Evolutionary conservation across 2,329 filamentous ascomycete genomes (phyloP).

Genomic region (Fusarium nanum): DNA sequence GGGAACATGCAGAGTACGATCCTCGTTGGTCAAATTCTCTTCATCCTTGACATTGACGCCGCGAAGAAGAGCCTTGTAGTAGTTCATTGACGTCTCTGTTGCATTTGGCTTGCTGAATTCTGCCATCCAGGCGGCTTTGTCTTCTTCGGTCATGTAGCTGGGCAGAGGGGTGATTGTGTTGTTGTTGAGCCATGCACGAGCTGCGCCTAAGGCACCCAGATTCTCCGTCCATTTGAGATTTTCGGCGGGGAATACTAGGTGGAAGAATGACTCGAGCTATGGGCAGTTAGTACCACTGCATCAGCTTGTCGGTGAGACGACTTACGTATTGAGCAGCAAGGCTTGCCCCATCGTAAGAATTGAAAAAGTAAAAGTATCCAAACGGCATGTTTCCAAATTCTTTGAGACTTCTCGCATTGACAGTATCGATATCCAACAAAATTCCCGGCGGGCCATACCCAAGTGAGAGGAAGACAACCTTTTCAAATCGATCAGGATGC

Average conservation of each 20-base stretch:
- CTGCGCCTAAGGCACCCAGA: constrained; percentile 20
- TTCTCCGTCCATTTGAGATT: constrained; percentile 9
- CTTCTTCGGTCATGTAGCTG: constrained; percentile 14
- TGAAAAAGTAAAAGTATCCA: constrained; percentile 41
- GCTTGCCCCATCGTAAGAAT: constrained; percentile 26
- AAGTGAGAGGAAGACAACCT: constrained; percentile 14
- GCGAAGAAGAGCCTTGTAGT: constrained; percentile 35
- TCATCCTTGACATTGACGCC: constrained; percentile 31
- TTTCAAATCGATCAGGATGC: constrained; percentile 19
- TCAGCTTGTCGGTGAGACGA: rapidly evolving
- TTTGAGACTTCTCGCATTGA: constrained; percentile 17
- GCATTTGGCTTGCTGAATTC: constrained; percentile 14
- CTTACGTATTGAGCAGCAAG: neutral
- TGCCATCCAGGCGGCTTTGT: constrained; percentile 17
- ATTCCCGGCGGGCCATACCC: constrained; percentile 23
- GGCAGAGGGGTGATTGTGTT: constrained; percentile 16
- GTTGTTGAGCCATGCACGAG: constrained; percentile 26
- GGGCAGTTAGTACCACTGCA: neutral
- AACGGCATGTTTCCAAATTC: constrained; percentile 30
- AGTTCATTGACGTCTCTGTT: constrained; percentile 30
- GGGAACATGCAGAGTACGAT: constrained; percentile 35
- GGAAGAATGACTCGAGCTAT: constrained; percentile 38
- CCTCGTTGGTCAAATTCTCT: constrained; percentile 18
- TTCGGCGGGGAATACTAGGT: constrained; percentile 27
- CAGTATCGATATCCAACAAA: constrained; percentile 25